Base-by-base conservation (phyloP, 176 grass and related monocot genomes). In the Oryza meridionalis region DNA sequence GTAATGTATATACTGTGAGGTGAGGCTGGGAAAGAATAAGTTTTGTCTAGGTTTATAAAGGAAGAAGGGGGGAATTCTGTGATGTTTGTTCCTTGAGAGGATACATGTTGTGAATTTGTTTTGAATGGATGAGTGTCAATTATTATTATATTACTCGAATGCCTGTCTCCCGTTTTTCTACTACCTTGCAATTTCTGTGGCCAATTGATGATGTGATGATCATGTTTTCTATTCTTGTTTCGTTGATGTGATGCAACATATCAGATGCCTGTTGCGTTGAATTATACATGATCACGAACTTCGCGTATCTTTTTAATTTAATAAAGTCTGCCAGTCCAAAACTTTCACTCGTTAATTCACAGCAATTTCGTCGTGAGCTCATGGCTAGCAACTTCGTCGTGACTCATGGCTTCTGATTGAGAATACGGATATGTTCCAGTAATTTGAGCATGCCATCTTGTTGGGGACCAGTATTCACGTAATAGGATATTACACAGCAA, bases 1-100 rank as follows among this genome's bases (percentile, higher is more conserved):
- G 62, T 90, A 86, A 90, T 84, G 50, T 90, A 64, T 75, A 64
- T 87, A 87, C 75, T 80, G 80, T 70, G 80, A 87, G 75, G 50
- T 76, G 84, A 70, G 84, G 84, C 80, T 79, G 62, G 63, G 75
- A 84, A 50, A 22, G 74, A 64, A 42, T 75, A 90, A 78, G 65
- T 85, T 40, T 65, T 65, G n/a, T 85, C 27, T 83, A 69, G 43
- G 69, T 83, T 15, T 83, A 31, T 76, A 68, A 16, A 75, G 67
- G 84, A 50, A 86, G 67, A 74, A 86, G 82, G 79, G 83, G 83
- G 61, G 61, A 33, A 76, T 73, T 73, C 61, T 88, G 42, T 86
- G 33, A 67, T 73, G 33, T 73, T 73, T 86, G 10, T 46, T 73
- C 6, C 11, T 33, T 33, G 24, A 35, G 24, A 86, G 49, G 25